Conservation (phyloP, 805 yeast species). For the Komagataella phaffii region DNA sequence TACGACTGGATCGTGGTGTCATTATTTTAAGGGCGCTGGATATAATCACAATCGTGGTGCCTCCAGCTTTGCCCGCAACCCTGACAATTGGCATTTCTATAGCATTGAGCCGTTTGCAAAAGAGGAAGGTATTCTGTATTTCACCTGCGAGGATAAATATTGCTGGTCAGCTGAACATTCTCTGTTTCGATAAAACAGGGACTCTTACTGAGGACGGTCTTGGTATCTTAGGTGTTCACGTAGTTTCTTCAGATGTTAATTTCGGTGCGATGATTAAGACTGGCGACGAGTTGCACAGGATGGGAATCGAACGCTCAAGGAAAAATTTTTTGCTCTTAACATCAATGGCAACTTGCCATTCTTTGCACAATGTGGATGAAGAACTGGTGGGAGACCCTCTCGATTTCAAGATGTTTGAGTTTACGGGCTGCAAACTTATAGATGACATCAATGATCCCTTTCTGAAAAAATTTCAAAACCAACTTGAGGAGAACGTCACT, state of each 20-base stretch:
- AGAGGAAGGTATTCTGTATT: conserved; percentile 68
- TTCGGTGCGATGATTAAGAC: conserved; percentile 11
- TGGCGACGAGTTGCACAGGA: conserved; percentile 5
- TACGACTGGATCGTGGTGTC: conserved; percentile 55
- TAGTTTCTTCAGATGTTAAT: conserved; percentile 18
- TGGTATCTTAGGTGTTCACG: conserved; percentile 54
- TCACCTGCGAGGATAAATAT: conserved; percentile 90
- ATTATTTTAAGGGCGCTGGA: conserved; percentile 87
- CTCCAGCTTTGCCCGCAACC: conserved; percentile 98
- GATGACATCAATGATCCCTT: conserved; percentile 43
- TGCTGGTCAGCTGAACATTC: conserved; percentile 86
- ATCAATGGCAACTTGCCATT: conserved; percentile 73
- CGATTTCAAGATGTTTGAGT: conserved; percentile 87
- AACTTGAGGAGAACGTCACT: conserved; percentile 13
- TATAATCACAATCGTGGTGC: conserved; percentile 91
- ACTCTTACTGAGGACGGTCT: conserved; percentile 95
- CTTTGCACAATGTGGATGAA: conserved; percentile 64
- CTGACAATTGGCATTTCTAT: conserved; percentile 92
- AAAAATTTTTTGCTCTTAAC: conserved; percentile 12
- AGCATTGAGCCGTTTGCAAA: conserved; percentile 66
- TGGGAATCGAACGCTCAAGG: background rate
- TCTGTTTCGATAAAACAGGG: conserved; percentile 96
- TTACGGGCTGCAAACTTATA: conserved; percentile 62
- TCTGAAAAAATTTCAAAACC: conserved; percentile 8
- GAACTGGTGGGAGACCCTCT: conserved; percentile 89